Percentiles rank a stretch among this genome's conserved stretches.
These are phyloP conservation scores for Leishmania lainsoni DNA, from an alignment of 208 protist genomes.

Conservation along the genomic window DNA sequence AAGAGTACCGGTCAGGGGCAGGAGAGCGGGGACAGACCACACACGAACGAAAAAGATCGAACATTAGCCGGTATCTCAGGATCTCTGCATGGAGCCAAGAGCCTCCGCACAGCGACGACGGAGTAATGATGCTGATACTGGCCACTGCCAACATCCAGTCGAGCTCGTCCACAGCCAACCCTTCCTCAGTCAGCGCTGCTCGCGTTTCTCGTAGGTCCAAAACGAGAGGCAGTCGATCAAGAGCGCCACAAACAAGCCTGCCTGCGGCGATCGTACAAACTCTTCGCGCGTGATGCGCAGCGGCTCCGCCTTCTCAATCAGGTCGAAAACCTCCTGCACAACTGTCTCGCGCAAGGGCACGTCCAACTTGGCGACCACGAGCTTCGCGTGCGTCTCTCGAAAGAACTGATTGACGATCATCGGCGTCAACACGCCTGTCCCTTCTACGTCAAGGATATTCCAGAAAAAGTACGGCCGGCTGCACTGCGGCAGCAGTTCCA, in stretches of 20 bases:
- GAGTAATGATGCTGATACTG: not conserved
- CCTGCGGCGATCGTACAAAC: slow-evolving; percentile 76
- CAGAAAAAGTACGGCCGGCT: slow-evolving; percentile 85
- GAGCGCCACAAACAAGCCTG: slow-evolving; percentile 83
- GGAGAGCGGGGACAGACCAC: not conserved
- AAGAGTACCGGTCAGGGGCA: too few relatives aligned
- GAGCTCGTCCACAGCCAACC: not conserved
- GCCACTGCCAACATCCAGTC: not conserved
- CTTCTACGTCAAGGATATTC: slow-evolving; percentile 88
- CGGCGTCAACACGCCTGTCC: slow-evolving; percentile 64
- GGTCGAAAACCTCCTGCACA: slow-evolving; percentile 91
- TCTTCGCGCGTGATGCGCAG: slow-evolving; percentile 87
- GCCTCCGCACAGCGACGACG: not conserved
- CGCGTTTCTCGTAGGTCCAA: slow-evolving; percentile 90
- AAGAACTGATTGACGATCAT: slow-evolving; percentile 89
- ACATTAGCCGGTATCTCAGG: not conserved
- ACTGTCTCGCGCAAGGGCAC: slow-evolving; percentile 76
- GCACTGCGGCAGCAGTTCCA: slow-evolving; percentile 83
- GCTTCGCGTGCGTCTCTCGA: slow-evolving; percentile 84
- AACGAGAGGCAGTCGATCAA: slow-evolving; percentile 92
- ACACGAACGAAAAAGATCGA: slow-evolving; percentile 1
- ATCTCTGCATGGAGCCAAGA: not conserved
- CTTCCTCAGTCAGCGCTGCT: slow-evolving; percentile 32
- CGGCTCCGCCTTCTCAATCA: slow-evolving; percentile 82
- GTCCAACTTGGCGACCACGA: slow-evolving; percentile 64